phyloP scores from a whole-genome alignment of 495 filamentous ascomycete species.

The Penicillium crystallinum region DNA sequence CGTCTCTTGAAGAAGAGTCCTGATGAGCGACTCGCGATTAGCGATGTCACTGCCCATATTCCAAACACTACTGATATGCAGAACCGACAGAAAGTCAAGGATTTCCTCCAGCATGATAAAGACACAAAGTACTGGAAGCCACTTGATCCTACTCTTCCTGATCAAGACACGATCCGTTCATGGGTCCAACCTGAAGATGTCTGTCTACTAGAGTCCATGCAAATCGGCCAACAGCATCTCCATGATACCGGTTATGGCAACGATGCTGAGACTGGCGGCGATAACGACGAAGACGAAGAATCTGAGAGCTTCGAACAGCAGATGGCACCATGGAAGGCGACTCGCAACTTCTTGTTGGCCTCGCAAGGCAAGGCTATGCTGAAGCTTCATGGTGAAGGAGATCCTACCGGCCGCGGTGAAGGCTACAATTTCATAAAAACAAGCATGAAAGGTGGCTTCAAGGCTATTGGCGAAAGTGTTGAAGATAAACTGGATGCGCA shows the following conservation, averaged over 20 bases:
- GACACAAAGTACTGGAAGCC: conserved; percentile 81
- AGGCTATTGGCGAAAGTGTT: conserved; percentile 81
- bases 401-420: conserved; percentile 90
- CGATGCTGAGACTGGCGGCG: conserved; percentile 67
- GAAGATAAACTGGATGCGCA: conserved; percentile 79
- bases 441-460: conserved; percentile 98
- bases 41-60: conserved; percentile 81
- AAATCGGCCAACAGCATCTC: conserved; percentile 81
- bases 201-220: conserved; percentile 92
- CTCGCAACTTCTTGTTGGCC: conserved; percentile 90
- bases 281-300: conserved; percentile 60
- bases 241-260: conserved; percentile 73
- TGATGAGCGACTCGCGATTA: conserved; percentile 62
- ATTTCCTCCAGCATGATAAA: conserved; percentile 86
- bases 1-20: conserved; percentile 72
- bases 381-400: conserved; percentile 85
- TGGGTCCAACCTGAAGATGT: conserved; percentile 96
- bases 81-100: conserved; percentile 92
- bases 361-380: conserved; percentile 97
- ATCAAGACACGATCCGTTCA: conserved; percentile 67
- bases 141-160: conserved; percentile 62
- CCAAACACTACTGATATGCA: conserved; percentile 88
- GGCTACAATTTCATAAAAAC: conserved; percentile 95
- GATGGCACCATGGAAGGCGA: conserved; percentile 91
- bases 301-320: conserved; percentile 75